Evolutionary conservation across 1,139 yeast species (phyloP).

Genomic region (Starmera stellimalicola): DNA sequence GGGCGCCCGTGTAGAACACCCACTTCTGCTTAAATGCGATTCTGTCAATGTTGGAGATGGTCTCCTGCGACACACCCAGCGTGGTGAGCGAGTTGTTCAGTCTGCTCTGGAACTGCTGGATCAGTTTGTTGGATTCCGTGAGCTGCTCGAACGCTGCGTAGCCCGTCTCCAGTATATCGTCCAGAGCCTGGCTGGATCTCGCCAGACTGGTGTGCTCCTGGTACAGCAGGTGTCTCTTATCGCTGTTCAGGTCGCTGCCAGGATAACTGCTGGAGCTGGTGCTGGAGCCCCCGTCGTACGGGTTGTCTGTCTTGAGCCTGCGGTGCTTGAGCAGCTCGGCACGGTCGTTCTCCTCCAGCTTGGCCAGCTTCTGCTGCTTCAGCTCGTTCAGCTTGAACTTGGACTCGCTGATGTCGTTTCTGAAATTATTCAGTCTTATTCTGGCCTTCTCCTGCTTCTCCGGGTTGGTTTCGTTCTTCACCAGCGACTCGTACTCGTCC

Average conservation of each 20-base stretch:
- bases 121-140: slow-evolving; percentile 71
- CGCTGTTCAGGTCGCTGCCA: slow-evolving; percentile 22
- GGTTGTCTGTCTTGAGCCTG: slow-evolving; percentile 20
- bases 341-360: slow-evolving; percentile 39
- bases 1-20: slow-evolving; percentile 72
- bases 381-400: slow-evolving; percentile 51
- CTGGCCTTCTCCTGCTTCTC: slow-evolving; percentile 55
- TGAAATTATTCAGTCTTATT: slow-evolving; percentile 51
- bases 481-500: slow-evolving; percentile 62
- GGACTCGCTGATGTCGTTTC: slow-evolving; percentile 47
- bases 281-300: slow-evolving; percentile 14
- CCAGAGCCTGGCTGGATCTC: slow-evolving; percentile 74
- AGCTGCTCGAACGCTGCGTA: slow-evolving; percentile 78
- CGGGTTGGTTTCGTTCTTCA: slow-evolving; percentile 48
- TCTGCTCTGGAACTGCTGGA: slow-evolving; percentile 52
- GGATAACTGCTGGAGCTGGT: slow-evolving; percentile 13
- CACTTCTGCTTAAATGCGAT: slow-evolving; percentile 87
- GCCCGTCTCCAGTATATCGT: slow-evolving; percentile 86
- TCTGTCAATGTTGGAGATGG: slow-evolving; percentile 72
- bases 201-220: slow-evolving; percentile 59
- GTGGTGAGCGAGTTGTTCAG: slow-evolving; percentile 67
- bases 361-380: slow-evolving; percentile 54
- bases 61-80: slow-evolving; percentile 79
- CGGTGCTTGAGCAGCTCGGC: slow-evolving; percentile 53
- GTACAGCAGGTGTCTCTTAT: slow-evolving; percentile 56